These are phyloP conservation scores for Rhizopogon vinicolor DNA, from an alignment of 768 basidiomycete species.

Conservation along the genomic window DNA sequence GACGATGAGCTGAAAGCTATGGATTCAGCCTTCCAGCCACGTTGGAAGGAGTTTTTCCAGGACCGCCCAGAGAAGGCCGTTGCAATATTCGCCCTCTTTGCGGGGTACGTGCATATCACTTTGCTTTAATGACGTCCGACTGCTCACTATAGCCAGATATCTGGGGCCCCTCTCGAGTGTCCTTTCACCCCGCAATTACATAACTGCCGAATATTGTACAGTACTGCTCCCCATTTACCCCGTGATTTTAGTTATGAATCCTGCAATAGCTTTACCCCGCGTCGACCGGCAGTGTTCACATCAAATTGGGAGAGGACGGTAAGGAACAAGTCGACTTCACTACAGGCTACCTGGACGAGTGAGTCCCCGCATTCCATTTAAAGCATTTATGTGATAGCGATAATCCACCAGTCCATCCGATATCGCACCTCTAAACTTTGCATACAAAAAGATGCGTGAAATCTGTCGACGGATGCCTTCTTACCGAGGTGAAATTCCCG, in stretches of 20 bases:
- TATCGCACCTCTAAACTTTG: conserved; percentile 20
- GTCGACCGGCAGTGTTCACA: conserved; percentile 45
- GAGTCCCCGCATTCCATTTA: conserved; percentile 6
- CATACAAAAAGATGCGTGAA: conserved; percentile 24
- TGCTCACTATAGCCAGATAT: background rate
- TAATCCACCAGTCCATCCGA: conserved; percentile 16
- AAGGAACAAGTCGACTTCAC: conserved; percentile 39
- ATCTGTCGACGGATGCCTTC: conserved; percentile 36
- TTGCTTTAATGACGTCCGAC: background rate
- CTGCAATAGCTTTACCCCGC: conserved; percentile 34
- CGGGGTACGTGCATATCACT: background rate
- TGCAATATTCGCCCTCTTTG: background rate
- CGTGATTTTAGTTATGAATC: background rate
- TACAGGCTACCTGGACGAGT: conserved; percentile 45
- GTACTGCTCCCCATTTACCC: conserved; percentile 14
- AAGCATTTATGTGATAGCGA: background rate
- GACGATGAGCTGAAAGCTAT: conserved; percentile 13
- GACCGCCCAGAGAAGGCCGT: conserved; percentile 17
- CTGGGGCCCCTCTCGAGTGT: background rate
- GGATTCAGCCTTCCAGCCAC: conserved; percentile 13
- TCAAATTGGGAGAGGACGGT: conserved; percentile 34
- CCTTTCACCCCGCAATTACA: conserved; percentile 10
- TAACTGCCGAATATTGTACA: conserved; percentile 21
- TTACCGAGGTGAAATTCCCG: conserved; percentile 30
- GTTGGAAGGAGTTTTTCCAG: conserved; percentile 16